Base-by-base conservation (phyloP, 805 yeast species). In the Brettanomyces sp. region DNA sequence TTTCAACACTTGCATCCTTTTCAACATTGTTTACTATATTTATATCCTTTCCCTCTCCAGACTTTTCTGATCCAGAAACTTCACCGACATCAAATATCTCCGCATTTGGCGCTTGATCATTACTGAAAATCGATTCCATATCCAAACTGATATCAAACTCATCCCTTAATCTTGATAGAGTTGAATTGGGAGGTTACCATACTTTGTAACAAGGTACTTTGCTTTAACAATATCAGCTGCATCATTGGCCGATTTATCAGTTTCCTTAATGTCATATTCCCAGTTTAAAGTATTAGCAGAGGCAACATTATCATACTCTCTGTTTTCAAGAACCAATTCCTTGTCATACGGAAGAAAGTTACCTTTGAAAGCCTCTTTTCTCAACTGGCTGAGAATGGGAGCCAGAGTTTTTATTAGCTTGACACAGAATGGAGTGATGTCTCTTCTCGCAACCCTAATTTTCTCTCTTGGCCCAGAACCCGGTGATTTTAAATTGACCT, bases 361-460 rank as follows among this genome's bases (percentile, higher is more conserved):
- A 13, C 66, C 59, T 34, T 61, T 58, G 24, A 46, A 51, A 6
- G 49, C 47, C 14, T 54, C 55, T 12, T 57, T 50, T 44, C 52
- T 59, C 32, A 60, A 35, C 5, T 34, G 41, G 3, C 54, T 60
- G 3, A 64, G 36, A 8, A 55, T 39, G 21, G 54, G 48, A 11
- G 47, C 43, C 2, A 59, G 55, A 1, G 45, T 52, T 4, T 49
- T 43, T 4, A 65, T 39, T 3, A 66, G 39, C 23, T 62, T 60
- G n/a, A 48, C 47, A 37, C 65, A 61, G 41, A 53, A 54, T 3
- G 71, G 70, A 5, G 72, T 58, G 4, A 75, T 66, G 49, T 75
- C 80, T 42, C 75, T 62, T 49, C 75, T 63, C 2, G 79, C 78
- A 43, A 75, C 76, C 44, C 66, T 68, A 0, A 64, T 44, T 45